A percentile compares a stretch with the other conserved stretches of the same genome.
Conservation (phyloP, 2,329 filamentous ascomycete species). For the Periconia digitata region DNA sequence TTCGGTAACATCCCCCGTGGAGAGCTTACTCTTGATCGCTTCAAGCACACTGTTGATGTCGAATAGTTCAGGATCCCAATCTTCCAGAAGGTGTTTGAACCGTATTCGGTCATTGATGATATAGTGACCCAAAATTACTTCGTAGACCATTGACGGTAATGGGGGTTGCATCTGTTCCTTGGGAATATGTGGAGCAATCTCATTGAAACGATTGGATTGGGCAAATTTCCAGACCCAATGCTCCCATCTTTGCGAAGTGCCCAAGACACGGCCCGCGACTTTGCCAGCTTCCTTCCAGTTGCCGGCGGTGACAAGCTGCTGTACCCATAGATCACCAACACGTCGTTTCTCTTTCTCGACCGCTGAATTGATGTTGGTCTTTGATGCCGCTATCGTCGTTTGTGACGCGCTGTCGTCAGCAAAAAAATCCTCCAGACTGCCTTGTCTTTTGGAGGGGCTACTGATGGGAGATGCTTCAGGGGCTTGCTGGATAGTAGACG, state of each 20-base stretch:
- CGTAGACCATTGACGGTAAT: constrained; percentile 80
- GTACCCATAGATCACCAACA: constrained; percentile 91
- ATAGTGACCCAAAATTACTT: constrained; percentile 87
- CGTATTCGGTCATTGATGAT: constrained; percentile 73
- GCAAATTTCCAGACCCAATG: constrained; percentile 95
- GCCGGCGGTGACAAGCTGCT: constrained; percentile 73
- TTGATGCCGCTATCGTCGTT: constrained; percentile 62
- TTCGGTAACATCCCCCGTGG: constrained; percentile 71
- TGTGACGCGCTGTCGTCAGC: constrained; percentile 67
- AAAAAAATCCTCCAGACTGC: constrained; percentile 66
- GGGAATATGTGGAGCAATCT: constrained; percentile 84
- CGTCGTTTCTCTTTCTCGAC: constrained; percentile 85
- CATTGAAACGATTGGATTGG: constrained; percentile 81
- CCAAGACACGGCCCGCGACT: constrained; percentile 80
- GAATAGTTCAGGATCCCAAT: constrained; percentile 84
- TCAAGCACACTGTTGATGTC: constrained; percentile 75
- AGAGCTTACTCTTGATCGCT: constrained; percentile 79
- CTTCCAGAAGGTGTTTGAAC: constrained; percentile 77
- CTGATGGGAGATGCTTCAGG: constrained; percentile 44
- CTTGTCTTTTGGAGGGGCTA: constrained; percentile 47
- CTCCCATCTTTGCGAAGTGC: constrained; percentile 82
- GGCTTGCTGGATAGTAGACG: constrained; percentile 41
- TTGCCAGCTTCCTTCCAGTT: constrained; percentile 79
- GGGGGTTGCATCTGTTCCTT: constrained; percentile 74
- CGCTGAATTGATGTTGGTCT: constrained; percentile 59